Base-by-base conservation (phyloP, 2,329 filamentous ascomycete genomes). In the Pestalotiopsis fici region DNA sequence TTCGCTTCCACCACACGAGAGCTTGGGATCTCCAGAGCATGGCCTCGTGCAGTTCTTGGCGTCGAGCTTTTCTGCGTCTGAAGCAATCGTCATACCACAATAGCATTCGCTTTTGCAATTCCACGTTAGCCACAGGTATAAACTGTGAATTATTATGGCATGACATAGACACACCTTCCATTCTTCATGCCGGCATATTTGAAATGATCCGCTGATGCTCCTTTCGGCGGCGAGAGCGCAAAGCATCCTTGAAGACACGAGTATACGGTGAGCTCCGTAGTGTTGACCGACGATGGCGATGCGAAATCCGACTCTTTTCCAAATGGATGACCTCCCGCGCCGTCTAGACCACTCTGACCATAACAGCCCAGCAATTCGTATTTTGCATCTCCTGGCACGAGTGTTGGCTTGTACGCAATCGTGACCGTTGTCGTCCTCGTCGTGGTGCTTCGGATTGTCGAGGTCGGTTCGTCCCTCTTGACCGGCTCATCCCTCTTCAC, bases 351-450 rank as follows among this genome's bases (percentile, higher is more conserved):
- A 15, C 65, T 43, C 21, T 71, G 67, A 15, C 68, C 65, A 54
- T 76, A 77, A 31, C 74, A 77, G 43, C 75, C 75, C 23, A 73
- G 11, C 13, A 74, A 64, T 27, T 69, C 67, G 39, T 72, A 74
- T n/a, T 65, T 68, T 9, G 69, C 65, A 57, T 70, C 69, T 18
- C 69, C 71, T 1, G 74, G 70, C 23, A 68, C 57, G 57, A 71
- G 18, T 6, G 72, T 72, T 54, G 74, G 75, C n/a, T 71, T 73
- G 59, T 76, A 76, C 12, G 67, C 67, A 69, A 77, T 70, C 15
- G 72, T 75, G 4, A 72, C 72, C 7, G 74, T 76, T 56, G 75
- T 62, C 25, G 74, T 76, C 50, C 76, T 67, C 15, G 72, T 77
- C 23, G 69, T 31, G 15, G 43, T 50, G 43, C 43, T 50, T 18